Percentiles rank a stretch among this genome's conserved stretches.
Conservation (phyloP, 2,329 filamentous ascomycete species). For the Ophiostoma tasmaniense region DNA sequence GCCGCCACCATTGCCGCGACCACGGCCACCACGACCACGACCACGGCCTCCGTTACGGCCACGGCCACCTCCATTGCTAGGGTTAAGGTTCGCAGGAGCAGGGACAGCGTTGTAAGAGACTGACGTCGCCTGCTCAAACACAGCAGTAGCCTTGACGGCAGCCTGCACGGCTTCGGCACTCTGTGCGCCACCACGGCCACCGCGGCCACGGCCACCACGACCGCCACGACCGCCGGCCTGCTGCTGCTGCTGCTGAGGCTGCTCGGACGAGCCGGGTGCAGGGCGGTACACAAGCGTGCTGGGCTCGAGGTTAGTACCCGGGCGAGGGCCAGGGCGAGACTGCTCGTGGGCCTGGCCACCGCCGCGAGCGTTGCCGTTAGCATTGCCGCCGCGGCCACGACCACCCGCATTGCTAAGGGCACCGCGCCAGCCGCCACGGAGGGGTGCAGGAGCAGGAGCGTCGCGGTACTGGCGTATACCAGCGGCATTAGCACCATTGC, state of each 20-base stretch:
- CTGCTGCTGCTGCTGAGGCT: constrained; percentile 18
- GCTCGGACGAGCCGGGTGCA: constrained; percentile 20
- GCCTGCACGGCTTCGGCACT: not conserved
- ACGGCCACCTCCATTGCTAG: constrained; percentile 32
- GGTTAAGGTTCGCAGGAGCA: constrained; percentile 50
- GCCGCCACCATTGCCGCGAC: constrained; percentile 29
- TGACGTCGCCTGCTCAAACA: constrained; percentile 23
- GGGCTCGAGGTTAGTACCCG: constrained; percentile 35
- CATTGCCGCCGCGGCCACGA: constrained; percentile 30
- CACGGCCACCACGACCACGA: constrained; percentile 30
- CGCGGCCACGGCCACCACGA: constrained; percentile 9
- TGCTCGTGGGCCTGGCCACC: constrained; percentile 25
- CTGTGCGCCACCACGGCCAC: constrained; percentile 7
- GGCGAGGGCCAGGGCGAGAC: constrained; percentile 22
- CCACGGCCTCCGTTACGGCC: constrained; percentile 33
- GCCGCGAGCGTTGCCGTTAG: constrained; percentile 22
- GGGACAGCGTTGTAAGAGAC: constrained; percentile 47
- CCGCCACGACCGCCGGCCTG: constrained; percentile 12
- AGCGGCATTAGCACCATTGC: constrained; percentile 29
- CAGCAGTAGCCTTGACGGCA: constrained; percentile 16
- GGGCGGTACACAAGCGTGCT: constrained; percentile 45
- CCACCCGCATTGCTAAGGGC: constrained; percentile 41
- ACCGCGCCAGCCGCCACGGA: constrained; percentile 50
- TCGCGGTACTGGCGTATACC: constrained; percentile 52
- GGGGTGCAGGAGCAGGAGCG: constrained; percentile 44